Evolutionary conservation across 805 yeast genomes (phyloP).

Genomic region (Wickerhamiella vanderwaltii): DNA sequence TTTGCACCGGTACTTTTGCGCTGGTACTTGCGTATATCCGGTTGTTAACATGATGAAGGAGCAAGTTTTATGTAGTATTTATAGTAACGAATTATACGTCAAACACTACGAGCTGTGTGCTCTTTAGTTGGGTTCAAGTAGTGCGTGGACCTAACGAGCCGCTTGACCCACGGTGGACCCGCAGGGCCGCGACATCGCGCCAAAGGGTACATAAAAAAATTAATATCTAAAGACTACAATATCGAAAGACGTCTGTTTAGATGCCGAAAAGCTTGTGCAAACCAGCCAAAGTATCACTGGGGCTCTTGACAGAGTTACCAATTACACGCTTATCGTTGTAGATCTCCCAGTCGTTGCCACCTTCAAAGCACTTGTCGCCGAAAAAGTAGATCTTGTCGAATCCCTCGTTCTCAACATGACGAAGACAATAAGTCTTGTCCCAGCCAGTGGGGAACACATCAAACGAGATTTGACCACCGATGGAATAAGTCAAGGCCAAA

Average conservation of each 20-base stretch:
- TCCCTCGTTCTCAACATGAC: conserved; percentile 76
- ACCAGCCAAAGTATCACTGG: conserved; percentile 78
- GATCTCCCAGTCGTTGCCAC: conserved; percentile 98
- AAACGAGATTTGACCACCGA: conserved; percentile 98
- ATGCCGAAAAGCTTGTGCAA: conserved; percentile 61
- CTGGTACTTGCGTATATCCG: conserved; percentile 84
- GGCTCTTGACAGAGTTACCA: conserved; percentile 86
- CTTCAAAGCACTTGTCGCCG: conserved; percentile 92
- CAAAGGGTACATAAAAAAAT: too few species aligned
- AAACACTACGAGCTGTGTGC: not conserved
- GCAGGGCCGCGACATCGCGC: too few species aligned
- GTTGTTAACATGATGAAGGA: conserved; percentile 40
- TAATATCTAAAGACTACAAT: too few species aligned
- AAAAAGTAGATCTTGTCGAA: conserved; percentile 89
- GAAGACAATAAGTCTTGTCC: conserved; percentile 98
- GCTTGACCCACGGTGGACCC: too few species aligned
- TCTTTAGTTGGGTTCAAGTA: too few species aligned
- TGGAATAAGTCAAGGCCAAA: conserved; percentile 81
- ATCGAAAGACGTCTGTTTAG: too few species aligned
- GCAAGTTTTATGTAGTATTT: conserved; percentile 3
- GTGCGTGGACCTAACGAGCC: too few species aligned
- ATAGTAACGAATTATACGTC: not conserved
- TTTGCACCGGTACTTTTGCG: conserved; percentile 96
- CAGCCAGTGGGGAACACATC: conserved; percentile 99
- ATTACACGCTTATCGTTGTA: conserved; percentile 83